Evolutionary conservation across 257 asterid species (phyloP), one percentile per base, ranked within the genome.

Genomic region (Ballota nigra): DNA sequence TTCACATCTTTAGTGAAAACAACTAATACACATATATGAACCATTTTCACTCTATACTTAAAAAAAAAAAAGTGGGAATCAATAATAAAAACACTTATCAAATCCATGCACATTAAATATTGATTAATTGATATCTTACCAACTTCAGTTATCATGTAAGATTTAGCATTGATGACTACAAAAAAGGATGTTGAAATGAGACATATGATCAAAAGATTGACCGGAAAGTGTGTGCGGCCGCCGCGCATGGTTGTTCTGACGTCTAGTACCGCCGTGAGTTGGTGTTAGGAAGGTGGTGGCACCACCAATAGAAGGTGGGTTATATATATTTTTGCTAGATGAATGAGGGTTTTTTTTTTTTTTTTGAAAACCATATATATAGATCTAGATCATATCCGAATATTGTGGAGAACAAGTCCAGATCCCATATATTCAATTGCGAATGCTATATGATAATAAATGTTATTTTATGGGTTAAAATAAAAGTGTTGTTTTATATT

Each of bases 141-240:
- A 4, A 60, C 78, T 82, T 77, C 82, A 47, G 22, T 15, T 26
- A 1, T 26, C 8, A 19, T 19, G 9, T 61, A 12, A 8, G n/a
- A 5, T 5, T 43, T n/a, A 56, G 78, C 81, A 58, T 63, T 70
- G 33, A 72, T 73, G 45, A 28, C 67, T 12, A 70, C 23, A 38
- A 76, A 66, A 59, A 66, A 22, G n/a, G 78, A 76, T 53, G 77
- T 66, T 8, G 65, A 29, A 7, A 80, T 34, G 63, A 83, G 71
- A 68, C 74, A 78, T 6, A 23, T n/a, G n/a, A n/a, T 8, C 31
- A 72, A 57, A 59, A 56, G 1, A 33, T 12, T 24, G 28, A 33
- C 59, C 61, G 76, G 52, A 40, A 61, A 61, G 69, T 29, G 71
- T 71, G 66, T 59, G 60, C 60, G 10, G 38, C 45, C 13, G 31